These are phyloP conservation scores for Colletotrichum scovillei DNA, from an alignment of 2,329 filamentous ascomycete genomes.

Conservation along the genomic window DNA sequence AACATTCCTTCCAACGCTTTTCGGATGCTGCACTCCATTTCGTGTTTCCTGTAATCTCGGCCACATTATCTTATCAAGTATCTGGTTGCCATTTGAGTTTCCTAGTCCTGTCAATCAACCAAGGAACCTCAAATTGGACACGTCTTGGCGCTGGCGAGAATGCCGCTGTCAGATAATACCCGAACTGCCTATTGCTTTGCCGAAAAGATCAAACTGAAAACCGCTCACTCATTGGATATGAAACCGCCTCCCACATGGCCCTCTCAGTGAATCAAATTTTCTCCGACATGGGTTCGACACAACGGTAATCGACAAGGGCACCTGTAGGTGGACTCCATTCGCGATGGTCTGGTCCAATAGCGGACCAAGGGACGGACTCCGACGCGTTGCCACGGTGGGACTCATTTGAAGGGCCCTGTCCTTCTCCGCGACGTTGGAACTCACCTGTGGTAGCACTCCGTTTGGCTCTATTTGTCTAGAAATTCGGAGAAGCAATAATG, in stretches of 20 bases:
- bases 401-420: background rate
- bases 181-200: background rate
- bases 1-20: background rate
- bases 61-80: background rate
- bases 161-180: background rate
- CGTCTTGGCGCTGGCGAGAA: background rate
- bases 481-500: background rate
- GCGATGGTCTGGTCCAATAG: background rate
- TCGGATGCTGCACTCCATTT: background rate
- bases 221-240: background rate
- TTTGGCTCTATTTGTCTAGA: background rate
- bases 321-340: background rate
- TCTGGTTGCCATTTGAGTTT: background rate
- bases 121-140: background rate
- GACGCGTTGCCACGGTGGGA: background rate
- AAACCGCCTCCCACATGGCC: background rate
- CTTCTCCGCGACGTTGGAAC: background rate
- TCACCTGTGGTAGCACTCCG: background rate
- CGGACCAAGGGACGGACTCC: background rate
- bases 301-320: background rate
- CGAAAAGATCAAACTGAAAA: background rate
- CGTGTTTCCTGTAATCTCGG: background rate
- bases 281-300: background rate
- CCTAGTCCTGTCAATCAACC: background rate
- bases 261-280: conserved; percentile 7